Conservation (phyloP, 371 early-diverging fungal genomes). For the Rhizopus arrhizus region DNA sequence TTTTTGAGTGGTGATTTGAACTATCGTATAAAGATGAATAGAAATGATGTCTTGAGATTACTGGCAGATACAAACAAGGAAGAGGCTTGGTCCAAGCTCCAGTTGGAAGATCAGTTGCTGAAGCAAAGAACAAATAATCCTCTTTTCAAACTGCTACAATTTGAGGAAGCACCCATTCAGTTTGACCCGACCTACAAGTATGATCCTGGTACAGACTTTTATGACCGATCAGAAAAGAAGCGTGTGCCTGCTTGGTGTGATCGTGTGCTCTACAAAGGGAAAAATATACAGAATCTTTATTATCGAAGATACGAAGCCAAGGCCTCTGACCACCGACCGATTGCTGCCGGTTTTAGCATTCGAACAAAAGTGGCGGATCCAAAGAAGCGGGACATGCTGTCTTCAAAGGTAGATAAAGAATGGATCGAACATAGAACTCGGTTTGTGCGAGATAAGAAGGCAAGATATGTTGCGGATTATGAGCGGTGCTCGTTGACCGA, state of each 20-base stretch:
- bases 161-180: constrained; percentile 68
- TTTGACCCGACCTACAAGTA: constrained; percentile 93
- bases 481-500: constrained; percentile 30
- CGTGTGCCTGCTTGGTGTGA: constrained; percentile 90
- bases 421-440: constrained; percentile 22
- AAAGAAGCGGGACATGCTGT: constrained; percentile 32
- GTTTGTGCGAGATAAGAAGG: constrained; percentile 31
- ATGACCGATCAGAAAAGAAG: constrained; percentile 83
- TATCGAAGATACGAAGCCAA: constrained; percentile 62
- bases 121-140: constrained; percentile 59
- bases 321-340: constrained; percentile 84
- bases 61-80: constrained; percentile 39
- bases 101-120: constrained; percentile 70
- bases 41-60: constrained; percentile 60
- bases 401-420: constrained; percentile 19
- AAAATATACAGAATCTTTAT: constrained; percentile 38
- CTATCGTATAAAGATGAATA: constrained; percentile 74
- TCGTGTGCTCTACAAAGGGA: constrained; percentile 64
- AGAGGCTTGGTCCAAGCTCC: constrained; percentile 36
- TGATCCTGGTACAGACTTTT: constrained; percentile 69
- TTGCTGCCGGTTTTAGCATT: constrained; percentile 64
- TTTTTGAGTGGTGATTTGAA: constrained; percentile 86
- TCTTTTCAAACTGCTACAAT: constrained; percentile 63
- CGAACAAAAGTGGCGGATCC: constrained; percentile 60
- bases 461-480: constrained; percentile 33